Evolutionary conservation across 768 basidiomycete species (phyloP).

Genomic region (Amanita subjunquillea): DNA sequence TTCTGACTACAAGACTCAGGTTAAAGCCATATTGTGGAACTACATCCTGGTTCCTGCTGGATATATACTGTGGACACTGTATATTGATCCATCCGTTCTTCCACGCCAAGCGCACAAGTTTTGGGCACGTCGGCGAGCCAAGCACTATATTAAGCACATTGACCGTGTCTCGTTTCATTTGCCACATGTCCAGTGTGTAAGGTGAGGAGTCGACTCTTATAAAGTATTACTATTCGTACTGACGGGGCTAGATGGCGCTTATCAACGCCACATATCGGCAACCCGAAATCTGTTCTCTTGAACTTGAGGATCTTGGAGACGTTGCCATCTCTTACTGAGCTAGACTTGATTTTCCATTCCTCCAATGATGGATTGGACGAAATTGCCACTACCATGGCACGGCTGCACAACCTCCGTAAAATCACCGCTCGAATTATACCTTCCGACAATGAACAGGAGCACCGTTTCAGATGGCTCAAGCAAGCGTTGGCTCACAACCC

Average conservation of each 20-base stretch:
- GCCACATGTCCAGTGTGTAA: constrained; percentile 1
- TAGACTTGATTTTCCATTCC: neutral
- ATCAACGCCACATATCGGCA: neutral
- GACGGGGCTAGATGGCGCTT: neutral
- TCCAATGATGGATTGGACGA: neutral
- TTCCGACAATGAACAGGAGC: neutral
- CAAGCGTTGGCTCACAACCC: constrained; percentile 1
- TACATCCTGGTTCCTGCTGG: neutral
- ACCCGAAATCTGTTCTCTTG: neutral
- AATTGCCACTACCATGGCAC: neutral
- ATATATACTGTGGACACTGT: neutral
- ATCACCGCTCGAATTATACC: neutral
- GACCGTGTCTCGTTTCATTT: neutral
- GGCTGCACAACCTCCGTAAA: constrained; percentile 5
- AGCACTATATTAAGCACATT: neutral
- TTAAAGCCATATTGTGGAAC: constrained; percentile 1
- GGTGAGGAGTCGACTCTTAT: neutral
- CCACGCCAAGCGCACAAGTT: neutral
- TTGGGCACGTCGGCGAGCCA: neutral
- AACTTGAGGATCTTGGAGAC: neutral
- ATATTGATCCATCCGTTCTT: neutral
- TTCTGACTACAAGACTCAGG: neutral
- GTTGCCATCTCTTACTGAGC: constrained; percentile 2
- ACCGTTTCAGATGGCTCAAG: constrained; percentile 1
- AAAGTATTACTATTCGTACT: neutral